These are phyloP conservation scores for Xylaria sp. DNA, from an alignment of 2,329 filamentous ascomycete genomes.

Conservation along the genomic window DNA sequence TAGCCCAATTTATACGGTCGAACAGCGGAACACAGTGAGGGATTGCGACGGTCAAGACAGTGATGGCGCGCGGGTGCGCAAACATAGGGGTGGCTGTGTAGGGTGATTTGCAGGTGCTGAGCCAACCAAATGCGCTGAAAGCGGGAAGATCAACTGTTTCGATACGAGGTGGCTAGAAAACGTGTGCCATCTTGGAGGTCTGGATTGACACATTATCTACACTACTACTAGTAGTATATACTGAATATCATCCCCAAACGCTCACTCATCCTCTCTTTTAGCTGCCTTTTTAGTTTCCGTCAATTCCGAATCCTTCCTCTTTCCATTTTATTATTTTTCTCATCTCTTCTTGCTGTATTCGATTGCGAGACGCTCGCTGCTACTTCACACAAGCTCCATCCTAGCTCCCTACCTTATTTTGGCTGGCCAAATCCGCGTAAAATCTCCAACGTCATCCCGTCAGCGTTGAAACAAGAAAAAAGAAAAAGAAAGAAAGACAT, in stretches of 20 bases:
- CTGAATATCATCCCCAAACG: conserved; percentile 8
- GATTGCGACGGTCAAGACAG: neutral
- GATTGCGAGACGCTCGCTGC: neutral
- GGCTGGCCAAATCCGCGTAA: conserved; percentile 25
- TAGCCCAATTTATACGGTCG: neutral
- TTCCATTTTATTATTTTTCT: neutral
- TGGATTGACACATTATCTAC: neutral
- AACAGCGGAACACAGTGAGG: neutral
- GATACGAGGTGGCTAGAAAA: conserved; percentile 31
- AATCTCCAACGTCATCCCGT: neutral
- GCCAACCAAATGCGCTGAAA: conserved; percentile 23
- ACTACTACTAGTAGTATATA: neutral
- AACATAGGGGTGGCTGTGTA: conserved; percentile 27
- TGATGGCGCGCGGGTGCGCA: conserved; percentile 24
- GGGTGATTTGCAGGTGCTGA: conserved; percentile 24
- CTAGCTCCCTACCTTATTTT: neutral
- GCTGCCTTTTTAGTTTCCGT: neutral
- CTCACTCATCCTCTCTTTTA: neutral
- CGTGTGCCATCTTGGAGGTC: neutral
- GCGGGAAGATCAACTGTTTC: conserved; percentile 13
- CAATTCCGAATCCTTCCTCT: neutral
- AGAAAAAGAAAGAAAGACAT: neutral
- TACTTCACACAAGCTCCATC: neutral
- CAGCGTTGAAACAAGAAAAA: neutral
- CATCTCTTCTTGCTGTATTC: neutral